Conservation (phyloP, 164 flowering plant genomes). For the Vitis riparia region DNA sequence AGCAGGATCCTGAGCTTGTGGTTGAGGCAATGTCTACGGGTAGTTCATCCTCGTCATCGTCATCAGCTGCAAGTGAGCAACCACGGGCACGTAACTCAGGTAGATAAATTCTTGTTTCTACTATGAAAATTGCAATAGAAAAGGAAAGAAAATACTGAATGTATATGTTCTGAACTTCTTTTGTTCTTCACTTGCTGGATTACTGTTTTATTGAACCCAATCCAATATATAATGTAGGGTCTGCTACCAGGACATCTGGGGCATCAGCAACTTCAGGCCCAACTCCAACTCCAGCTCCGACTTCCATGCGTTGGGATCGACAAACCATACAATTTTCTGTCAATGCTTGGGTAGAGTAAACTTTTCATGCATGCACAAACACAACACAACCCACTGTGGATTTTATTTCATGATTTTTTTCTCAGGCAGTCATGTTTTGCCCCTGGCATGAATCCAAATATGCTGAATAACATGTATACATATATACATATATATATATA, state of each 20-base stretch:
- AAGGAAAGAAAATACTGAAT: no score
- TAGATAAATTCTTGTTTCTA: constrained; percentile 10
- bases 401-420: background rate
- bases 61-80: constrained; percentile 51
- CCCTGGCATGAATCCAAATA: no score
- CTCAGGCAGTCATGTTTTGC: no score
- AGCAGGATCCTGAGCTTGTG: constrained; percentile 85
- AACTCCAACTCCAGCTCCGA: constrained; percentile 42
- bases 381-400: background rate
- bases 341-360: constrained; percentile 88
- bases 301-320: constrained; percentile 78
- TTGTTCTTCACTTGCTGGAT: background rate
- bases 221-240: constrained; percentile 41
- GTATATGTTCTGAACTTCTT: no score
- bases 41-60: constrained; percentile 51
- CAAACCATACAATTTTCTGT: constrained; percentile 89
- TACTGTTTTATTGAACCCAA: background rate
- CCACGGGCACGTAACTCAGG: constrained; percentile 60
- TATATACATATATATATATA: no score
- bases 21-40: constrained; percentile 78
- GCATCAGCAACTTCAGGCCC: constrained; percentile 47
- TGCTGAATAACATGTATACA: no score
- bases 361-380: background rate
- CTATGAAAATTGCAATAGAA: background rate
- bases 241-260: constrained; percentile 61